Conservation (phyloP, 441 rosid genomes). For the Euphorbia schlechtendalii region DNA sequence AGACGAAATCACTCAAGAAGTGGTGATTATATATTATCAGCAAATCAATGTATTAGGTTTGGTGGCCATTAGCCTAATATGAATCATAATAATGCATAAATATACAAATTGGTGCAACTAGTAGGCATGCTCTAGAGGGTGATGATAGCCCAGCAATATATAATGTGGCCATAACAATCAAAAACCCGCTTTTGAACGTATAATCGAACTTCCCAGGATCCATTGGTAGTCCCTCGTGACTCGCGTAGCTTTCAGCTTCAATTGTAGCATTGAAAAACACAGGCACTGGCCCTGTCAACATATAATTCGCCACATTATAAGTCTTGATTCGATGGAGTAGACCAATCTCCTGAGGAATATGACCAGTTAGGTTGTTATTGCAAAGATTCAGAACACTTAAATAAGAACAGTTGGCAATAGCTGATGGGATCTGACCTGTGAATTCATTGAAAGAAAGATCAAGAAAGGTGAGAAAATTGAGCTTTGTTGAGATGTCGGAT, state of each 20-base stretch:
- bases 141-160: too few relatives aligned
- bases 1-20: too few relatives aligned
- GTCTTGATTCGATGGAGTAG: neutral
- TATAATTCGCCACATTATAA: neutral
- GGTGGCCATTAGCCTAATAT: too few relatives aligned
- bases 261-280: neutral
- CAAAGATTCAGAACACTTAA: neutral
- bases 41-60: too few relatives aligned
- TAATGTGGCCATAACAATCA: too few relatives aligned
- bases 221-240: neutral
- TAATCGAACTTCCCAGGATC: neutral
- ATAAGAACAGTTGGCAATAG: neutral
- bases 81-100: too few relatives aligned
- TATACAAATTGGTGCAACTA: too few relatives aligned
- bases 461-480: neutral
- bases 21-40: too few relatives aligned
- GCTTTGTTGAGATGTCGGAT: neutral
- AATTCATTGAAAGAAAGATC: slow-evolving; percentile 8
- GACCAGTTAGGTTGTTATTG: slow-evolving; percentile 4
- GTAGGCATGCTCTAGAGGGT: too few relatives aligned
- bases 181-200: neutral
- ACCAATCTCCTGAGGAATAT: neutral
- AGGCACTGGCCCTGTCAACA: slow-evolving; percentile 5
- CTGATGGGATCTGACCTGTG: slow-evolving; percentile 5
- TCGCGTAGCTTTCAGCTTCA: neutral